Base-by-base conservation (phyloP, 768 basidiomycete species). In the Collybia sp. region DNA sequence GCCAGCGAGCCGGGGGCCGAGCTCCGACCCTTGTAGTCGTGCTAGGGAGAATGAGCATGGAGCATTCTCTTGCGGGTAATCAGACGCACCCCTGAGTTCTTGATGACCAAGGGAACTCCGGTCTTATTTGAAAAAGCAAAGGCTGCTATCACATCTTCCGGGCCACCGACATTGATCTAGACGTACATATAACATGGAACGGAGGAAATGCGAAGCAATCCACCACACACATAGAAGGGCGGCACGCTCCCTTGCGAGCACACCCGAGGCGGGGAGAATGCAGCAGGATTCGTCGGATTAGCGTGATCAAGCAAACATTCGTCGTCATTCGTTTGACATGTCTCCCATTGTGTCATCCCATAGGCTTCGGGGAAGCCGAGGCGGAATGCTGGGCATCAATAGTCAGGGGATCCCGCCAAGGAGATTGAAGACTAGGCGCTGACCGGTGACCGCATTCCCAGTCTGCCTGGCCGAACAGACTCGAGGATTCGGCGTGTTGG, bases 11-110 rank as follows among this genome's bases (percentile, higher is more conserved):
- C 60, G 0, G 61, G 64, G n/a, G 65, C 71, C 2, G 72, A 67
- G 18, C 73, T 74, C 10, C 74, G 61, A 2, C 73, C 72, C 6
- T 74, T 63, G 49, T 60, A 69, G 44, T 75, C 73, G 43, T 75
- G 72, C 53, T 62, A 8, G 50, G 54, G 13, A 46, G 45, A 32
- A 9, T 36, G 36, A 16, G 31, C 41, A 19, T 15, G 17, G 44
- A 30, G 20, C 12, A n/a, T 6, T 17, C 30, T n/a, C 12, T 39
- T 38, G 3, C 30, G 37, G 5, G 20, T 25, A 34, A 30, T 3
- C 6, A 6, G 17, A 37, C 35, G 6, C 10, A 37, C 35, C 58
- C 60, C 68, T 1, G 67, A 67, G 39, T 66, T 67, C 47, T 68
- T 69, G 6, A 75, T 54, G 2, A 66, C 64, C 1, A 72, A 52